These are phyloP conservation scores for Dacryopinax spathularia DNA, from an alignment of 768 basidiomycete species.

Conservation along the genomic window DNA sequence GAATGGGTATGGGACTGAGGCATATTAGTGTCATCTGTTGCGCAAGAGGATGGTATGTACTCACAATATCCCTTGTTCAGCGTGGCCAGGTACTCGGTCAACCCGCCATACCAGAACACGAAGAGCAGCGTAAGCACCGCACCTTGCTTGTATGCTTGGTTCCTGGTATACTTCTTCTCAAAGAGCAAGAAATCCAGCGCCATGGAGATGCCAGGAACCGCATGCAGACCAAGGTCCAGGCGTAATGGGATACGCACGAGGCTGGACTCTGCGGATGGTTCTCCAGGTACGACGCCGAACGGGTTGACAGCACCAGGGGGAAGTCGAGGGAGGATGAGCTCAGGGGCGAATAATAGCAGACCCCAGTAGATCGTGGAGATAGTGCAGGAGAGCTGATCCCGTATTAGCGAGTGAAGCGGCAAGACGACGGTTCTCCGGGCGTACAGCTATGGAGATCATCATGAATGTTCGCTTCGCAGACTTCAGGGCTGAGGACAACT, in stretches of 20 bases:
- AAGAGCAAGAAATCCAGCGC: constrained; percentile 54
- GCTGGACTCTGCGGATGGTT: constrained; percentile 18
- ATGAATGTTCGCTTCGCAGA: constrained; percentile 41
- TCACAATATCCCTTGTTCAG: constrained; percentile 45
- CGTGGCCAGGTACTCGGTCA: constrained; percentile 53
- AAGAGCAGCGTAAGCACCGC: constrained; percentile 22
- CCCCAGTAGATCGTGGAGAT: constrained; percentile 57
- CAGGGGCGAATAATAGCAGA: constrained; percentile 40
- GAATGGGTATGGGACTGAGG: constrained; percentile 70
- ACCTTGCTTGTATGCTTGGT: constrained; percentile 24
- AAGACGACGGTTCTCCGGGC: constrained; percentile 11
- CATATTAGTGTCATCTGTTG: constrained; percentile 5
- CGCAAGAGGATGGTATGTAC: constrained; percentile 18
- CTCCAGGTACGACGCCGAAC: constrained; percentile 19
- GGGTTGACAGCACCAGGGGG: constrained; percentile 18
- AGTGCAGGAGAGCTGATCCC: constrained; percentile 31
- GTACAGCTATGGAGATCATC: constrained; percentile 53
- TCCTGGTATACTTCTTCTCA: constrained; percentile 39
- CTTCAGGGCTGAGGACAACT: constrained; percentile 26
- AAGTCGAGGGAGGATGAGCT: constrained; percentile 37
- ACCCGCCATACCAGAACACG: constrained; percentile 40
- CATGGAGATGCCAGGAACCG: constrained; percentile 42
- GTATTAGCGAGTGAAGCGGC: constrained; percentile 21
- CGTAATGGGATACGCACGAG: constrained; percentile 34
- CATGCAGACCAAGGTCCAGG: constrained; percentile 53